phyloP scores from a whole-genome alignment of 1,139 yeast genomes.

The Geotrichum siamense region DNA sequence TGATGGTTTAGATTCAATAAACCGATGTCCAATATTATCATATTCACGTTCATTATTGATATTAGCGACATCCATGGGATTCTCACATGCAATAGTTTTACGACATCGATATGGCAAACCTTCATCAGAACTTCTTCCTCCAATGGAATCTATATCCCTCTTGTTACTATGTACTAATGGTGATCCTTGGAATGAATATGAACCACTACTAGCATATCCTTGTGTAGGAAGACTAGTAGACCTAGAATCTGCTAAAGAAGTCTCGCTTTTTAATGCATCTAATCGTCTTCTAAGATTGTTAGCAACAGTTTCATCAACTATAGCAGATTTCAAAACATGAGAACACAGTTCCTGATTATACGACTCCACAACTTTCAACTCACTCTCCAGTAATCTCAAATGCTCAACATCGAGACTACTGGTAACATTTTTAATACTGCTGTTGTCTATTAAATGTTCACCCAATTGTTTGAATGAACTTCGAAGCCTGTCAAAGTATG shows the following conservation, averaged over 20 bases:
- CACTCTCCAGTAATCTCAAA: constrained; percentile 7
- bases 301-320: constrained; percentile 4
- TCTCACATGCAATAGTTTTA: background rate
- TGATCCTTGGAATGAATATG: background rate
- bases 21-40: constrained; percentile 6
- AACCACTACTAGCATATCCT: background rate
- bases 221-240: background rate
- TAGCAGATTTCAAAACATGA: constrained; percentile 7
- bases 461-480: constrained; percentile 5
- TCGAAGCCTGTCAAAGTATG: constrained; percentile 7
- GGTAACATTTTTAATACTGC: background rate
- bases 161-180: constrained; percentile 8
- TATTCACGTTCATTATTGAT: constrained; percentile 7
- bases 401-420: constrained; percentile 4
- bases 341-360: constrained; percentile 9
- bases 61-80: constrained; percentile 6
- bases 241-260: background rate
- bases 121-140: constrained; percentile 6
- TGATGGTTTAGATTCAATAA: constrained; percentile 3
- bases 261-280: background rate
- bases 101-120: constrained; percentile 6
- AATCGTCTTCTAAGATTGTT: background rate
- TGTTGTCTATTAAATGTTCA: background rate
- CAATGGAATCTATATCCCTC: constrained; percentile 11
- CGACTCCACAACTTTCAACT: constrained; percentile 11